Evolutionary conservation across 2,329 filamentous ascomycete genomes (phyloP), one percentile per base, ranked within the genome.

Genomic region (Colletotrichum filicis): DNA sequence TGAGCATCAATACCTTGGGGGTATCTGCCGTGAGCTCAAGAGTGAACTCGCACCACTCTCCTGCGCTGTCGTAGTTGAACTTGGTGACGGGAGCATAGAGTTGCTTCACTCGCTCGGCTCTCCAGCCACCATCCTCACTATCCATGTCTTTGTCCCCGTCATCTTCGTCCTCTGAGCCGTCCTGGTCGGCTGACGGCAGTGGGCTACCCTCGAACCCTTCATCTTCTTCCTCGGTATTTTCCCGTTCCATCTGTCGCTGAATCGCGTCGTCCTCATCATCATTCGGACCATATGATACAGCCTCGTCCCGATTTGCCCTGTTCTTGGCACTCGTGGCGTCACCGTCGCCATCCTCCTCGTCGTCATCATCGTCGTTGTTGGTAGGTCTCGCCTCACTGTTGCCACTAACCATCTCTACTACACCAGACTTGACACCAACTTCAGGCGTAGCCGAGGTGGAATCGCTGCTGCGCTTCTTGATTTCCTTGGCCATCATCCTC

Each of bases 1-100:
- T 94, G 71, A 98, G 91, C 90, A 99, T 97, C 73, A 99, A 90
- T 60, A 99, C 89, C 85, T 99, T 99, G 75, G 96, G 94, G 16
- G 93, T 93, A 56, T 90, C 86, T 55, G 92, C 90, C 75, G 94
- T 91, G 80, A 97, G 98, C 82, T 93, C 94, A 73, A 98, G 90
- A 19, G 93, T 93, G 79, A 98, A 91, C 76, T 92, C 90, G 83
- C 94, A 97, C 86, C 91, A 93, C 53, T 89, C 89, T 75, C 95
- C 95, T 22, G 85, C 85, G 77, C 95, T 91, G 82, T 98, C 93
- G 80, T 95, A 97, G 76, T 89, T 88, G 87, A 98, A 98, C 55
- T 88, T 86, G 5, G 92, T 92, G 58, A 98, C 89, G 77, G 95
- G 91, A 5, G 86, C 84, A 75, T 91, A 90, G 73, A 87, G 87